Base-by-base conservation (phyloP, 2,329 filamentous ascomycete genomes). In the Geosmithia putterillii region DNA sequence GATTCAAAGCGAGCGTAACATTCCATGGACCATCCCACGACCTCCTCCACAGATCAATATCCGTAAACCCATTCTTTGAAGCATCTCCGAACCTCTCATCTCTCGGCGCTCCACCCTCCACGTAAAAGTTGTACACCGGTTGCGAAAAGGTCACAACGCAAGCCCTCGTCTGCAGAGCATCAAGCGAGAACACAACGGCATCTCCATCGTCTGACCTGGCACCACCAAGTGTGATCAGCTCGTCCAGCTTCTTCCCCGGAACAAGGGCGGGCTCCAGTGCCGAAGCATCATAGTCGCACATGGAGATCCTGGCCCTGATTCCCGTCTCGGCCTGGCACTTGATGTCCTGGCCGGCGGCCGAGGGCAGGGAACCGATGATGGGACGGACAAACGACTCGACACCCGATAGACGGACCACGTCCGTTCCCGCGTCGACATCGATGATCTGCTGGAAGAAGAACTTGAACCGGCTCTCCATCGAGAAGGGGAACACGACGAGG, bases 401-500 rank as follows among this genome's bases (percentile, higher is more conserved):
- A 1, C 87, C 88, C 1, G 70, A 73, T 8, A 94, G 66, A 28
- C 76, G 78, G 36, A 89, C 83, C 2, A 65, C 68, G 50, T 87
- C 86, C 14, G 71, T 65, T n/a, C 81, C 80, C 4, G 71, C 76
- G 50, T 86, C 83, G 9, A 95, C 73, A 50, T 95, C 76, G 40
- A 95, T 69, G 9, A 76, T 75, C 58, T 98, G 89, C 41, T 85
- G 69, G 59, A 96, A 95, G 61, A 81, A 94, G 40, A 90, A 71
- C 61, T 96, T 96, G 60, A 94, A 78, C 34, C 86, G 76, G 57
- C 81, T 84, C 46, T 79, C 73, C 19, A 75, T 65, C 0, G 86
- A 92, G 62, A 96, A 96, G 0, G 92, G 92, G 60, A 95, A 95
- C 2, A 85, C 86, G 2, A 76, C 64, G 4, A 95, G 74, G 56